Percentiles rank a stretch among this genome's conserved stretches.
phyloP scores from a whole-genome alignment of 495 filamentous ascomycete genomes.

The Friedmanniomyces endolithicus region DNA sequence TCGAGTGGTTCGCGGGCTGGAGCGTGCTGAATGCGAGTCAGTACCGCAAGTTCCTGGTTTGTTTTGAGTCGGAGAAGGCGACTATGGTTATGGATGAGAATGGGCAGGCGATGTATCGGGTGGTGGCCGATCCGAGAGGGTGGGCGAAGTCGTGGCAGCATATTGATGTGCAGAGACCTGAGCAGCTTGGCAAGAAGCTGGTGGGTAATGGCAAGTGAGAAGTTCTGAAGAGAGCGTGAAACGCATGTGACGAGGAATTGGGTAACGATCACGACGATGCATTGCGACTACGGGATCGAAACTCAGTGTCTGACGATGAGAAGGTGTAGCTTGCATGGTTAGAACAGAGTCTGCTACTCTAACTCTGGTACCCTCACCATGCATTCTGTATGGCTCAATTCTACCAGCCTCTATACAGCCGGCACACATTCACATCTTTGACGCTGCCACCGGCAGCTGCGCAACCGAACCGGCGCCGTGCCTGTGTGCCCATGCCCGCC shows the following conservation, averaged over 20 bases:
- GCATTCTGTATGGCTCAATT: no score
- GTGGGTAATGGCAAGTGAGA: no score
- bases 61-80: slow-evolving; percentile 4
- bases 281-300: no score
- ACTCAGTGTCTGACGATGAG: no score
- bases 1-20: slow-evolving; percentile 16
- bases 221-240: no score
- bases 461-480: neutral
- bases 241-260: no score
- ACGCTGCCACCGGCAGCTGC: neutral
- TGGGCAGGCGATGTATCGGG: neutral
- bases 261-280: no score
- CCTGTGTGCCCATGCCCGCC: neutral
- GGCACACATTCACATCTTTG: neutral
- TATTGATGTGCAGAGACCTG: slow-evolving; percentile 6
- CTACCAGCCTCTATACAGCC: no score
- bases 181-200: neutral
- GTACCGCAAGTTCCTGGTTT: slow-evolving; percentile 16
- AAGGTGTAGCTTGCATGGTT: no score
- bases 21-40: neutral
- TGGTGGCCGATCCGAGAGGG: slow-evolving; percentile 3
- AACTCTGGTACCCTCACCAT: no score
- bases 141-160: slow-evolving; percentile 17
- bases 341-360: no score
- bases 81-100: slow-evolving; percentile 1